These are phyloP conservation scores for Raffaelea arxii DNA, from an alignment of 2,329 filamentous ascomycete species.

Conservation along the genomic window DNA sequence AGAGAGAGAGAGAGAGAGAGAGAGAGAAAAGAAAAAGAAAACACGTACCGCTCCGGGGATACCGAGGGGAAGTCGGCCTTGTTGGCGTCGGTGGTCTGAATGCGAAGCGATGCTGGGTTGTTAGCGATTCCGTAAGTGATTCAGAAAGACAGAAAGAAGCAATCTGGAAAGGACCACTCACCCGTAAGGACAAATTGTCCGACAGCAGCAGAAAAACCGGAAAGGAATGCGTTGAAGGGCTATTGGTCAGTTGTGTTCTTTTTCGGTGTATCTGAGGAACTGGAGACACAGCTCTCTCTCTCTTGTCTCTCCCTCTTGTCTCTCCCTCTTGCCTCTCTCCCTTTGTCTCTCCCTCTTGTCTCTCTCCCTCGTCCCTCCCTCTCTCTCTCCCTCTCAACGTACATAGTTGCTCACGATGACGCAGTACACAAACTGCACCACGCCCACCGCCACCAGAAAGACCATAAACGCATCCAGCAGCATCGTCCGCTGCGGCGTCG, in stretches of 20 bases:
- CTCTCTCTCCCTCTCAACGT: slow-evolving; percentile 25
- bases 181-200: slow-evolving; percentile 96
- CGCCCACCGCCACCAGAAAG: slow-evolving; percentile 77
- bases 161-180: slow-evolving; percentile 27
- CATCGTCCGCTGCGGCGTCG: slow-evolving; percentile 84
- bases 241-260: slow-evolving; percentile 28
- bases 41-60: slow-evolving; percentile 65
- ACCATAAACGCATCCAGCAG: slow-evolving; percentile 84
- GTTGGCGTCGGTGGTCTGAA: slow-evolving; percentile 83
- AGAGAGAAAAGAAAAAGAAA: neutral
- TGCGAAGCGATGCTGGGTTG: slow-evolving; percentile 60
- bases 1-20: neutral
- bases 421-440: slow-evolving; percentile 90
- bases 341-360: slow-evolving; percentile 5
- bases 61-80: slow-evolving; percentile 66
- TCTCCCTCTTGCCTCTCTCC: too few relatives aligned
- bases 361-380: neutral
- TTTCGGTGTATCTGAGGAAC: neutral
- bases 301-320: neutral
- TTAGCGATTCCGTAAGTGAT: slow-evolving; percentile 2
- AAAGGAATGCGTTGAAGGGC: slow-evolving; percentile 98
- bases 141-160: neutral
- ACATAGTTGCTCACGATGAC: slow-evolving; percentile 90
- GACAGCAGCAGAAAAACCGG: slow-evolving; percentile 87
- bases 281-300: neutral